phyloP scores from a whole-genome alignment of 2,329 filamentous ascomycete species.

The Mollisia scopiformis region DNA sequence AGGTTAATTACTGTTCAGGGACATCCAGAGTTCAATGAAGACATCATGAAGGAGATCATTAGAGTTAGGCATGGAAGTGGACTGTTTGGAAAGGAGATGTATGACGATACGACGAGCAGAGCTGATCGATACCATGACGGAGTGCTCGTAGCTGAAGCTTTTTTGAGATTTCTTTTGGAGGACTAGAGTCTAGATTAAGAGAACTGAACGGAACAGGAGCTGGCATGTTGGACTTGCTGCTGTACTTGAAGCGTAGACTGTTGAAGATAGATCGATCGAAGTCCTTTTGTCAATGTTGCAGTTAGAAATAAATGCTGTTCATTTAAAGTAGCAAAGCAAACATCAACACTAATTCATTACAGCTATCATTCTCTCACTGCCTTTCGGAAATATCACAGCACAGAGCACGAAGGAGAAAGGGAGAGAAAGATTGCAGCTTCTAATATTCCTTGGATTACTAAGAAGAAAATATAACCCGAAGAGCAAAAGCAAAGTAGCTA shows the following conservation, averaged over 20 bases:
- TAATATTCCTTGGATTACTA: neutral
- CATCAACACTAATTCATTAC: too few species aligned
- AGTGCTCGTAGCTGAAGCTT: conserved; percentile 71
- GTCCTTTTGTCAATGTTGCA: neutral
- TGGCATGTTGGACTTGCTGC: neutral
- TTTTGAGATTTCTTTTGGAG: conserved; percentile 76
- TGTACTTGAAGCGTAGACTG: conserved; percentile 19
- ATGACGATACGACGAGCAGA: conserved; percentile 67
- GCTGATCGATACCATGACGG: conserved; percentile 76
- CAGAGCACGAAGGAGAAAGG: too few species aligned
- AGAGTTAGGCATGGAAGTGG: conserved; percentile 65
- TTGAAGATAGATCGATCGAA: neutral
- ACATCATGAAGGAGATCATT: conserved; percentile 72
- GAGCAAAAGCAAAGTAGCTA: neutral
- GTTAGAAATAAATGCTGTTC: too few species aligned
- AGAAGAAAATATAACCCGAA: neutral
- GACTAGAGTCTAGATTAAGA: too few species aligned
- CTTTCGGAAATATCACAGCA: too few species aligned
- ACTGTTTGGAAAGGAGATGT: conserved; percentile 71
- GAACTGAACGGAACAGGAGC: neutral
- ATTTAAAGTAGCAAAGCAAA: too few species aligned
- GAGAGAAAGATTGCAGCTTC: too few species aligned
- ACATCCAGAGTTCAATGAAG: conserved; percentile 79
- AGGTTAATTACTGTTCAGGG: conserved; percentile 79
- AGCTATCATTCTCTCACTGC: too few species aligned